phyloP scores from a whole-genome alignment of 2,329 filamentous ascomycete species.

The Sporothrix mexicana region DNA sequence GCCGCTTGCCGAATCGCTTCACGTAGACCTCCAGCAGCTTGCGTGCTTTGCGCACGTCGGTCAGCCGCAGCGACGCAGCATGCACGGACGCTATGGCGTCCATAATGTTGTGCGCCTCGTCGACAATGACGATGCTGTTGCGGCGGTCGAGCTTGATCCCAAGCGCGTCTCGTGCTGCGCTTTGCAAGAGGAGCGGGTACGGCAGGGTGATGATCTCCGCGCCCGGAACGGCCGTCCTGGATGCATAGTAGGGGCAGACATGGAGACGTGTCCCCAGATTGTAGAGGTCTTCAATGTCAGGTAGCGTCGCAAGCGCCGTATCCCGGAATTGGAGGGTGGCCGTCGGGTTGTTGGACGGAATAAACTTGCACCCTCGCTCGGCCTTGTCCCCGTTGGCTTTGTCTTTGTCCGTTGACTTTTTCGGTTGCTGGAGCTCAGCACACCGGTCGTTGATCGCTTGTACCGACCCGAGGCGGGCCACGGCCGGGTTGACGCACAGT shows the following conservation, averaged over 20 bases:
- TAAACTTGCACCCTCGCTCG: constrained; percentile 64
- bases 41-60: constrained; percentile 74
- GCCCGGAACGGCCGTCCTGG: constrained; percentile 77
- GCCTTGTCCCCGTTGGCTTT: constrained; percentile 40
- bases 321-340: constrained; percentile 84
- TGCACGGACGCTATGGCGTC: constrained; percentile 89
- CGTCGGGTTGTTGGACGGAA: constrained; percentile 76
- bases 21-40: constrained; percentile 82
- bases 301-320: constrained; percentile 78
- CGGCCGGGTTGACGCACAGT: constrained; percentile 85
- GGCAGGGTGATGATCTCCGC: constrained; percentile 92
- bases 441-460: constrained; percentile 94
- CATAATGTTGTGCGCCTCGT: constrained; percentile 98
- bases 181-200: constrained; percentile 88
- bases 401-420: constrained; percentile 64
- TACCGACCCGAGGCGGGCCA: constrained; percentile 70
- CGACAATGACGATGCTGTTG: constrained; percentile 89
- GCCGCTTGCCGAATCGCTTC: constrained; percentile 81
- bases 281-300: constrained; percentile 91
- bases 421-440: constrained; percentile 82
- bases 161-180: constrained; percentile 83
- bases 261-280: constrained; percentile 76
- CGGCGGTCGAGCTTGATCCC: constrained; percentile 74
- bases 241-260: constrained; percentile 97
- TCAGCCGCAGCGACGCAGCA: constrained; percentile 75